Evolutionary conservation across 2,329 filamentous ascomycete genomes (phyloP), one percentile per base, ranked within the genome.

Genomic region (Aspergillus pseudoterreus): DNA sequence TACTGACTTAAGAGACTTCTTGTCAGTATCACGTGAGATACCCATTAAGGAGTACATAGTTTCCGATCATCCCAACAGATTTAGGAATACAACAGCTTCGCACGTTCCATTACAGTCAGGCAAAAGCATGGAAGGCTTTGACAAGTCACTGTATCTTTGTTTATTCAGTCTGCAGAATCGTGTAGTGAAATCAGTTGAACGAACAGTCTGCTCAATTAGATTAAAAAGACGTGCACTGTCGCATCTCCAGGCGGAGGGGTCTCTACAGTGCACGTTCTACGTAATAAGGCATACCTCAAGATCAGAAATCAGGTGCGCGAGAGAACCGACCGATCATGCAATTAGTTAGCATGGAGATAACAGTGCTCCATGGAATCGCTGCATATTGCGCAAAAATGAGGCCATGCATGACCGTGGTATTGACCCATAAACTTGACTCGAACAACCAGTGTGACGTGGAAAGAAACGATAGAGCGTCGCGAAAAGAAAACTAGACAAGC

Each of bases 361-460:
- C 15, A 38, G 35, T 64, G 4, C 15, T 64, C 65, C 60, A 57
- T 64, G 63, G 64, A 66, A 68, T 67, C 65, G 63, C 65, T 65
- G 62, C 63, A 67, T 65, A 61, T 61, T 62, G 59, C 54, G 62
- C 54, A 62, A 61, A 41, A 24, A 54, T 56, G 15, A 42, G 11
- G 47, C 55, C 50, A 63, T 52, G 57, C 45, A 55, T 46, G 45
- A 52, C 45, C 52, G 46, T 22, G 43, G 45, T 45, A 33, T 46
- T 50, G 51, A 53, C 44, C 43, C 62, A 52, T 56, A 59, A 61
- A 51, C 43, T 54, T 46, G 43, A 56, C 53, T 52, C 47, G 46
- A 49, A 59, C 53, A 55, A 55, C 35, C 35, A 38, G 35, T 38
- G 35, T 41, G 53, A 54, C 46, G 45, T 46, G 32, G 55, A 50